Evolutionary conservation across 345 rosid genomes (phyloP).

Genomic region (Physaria fendleri): DNA sequence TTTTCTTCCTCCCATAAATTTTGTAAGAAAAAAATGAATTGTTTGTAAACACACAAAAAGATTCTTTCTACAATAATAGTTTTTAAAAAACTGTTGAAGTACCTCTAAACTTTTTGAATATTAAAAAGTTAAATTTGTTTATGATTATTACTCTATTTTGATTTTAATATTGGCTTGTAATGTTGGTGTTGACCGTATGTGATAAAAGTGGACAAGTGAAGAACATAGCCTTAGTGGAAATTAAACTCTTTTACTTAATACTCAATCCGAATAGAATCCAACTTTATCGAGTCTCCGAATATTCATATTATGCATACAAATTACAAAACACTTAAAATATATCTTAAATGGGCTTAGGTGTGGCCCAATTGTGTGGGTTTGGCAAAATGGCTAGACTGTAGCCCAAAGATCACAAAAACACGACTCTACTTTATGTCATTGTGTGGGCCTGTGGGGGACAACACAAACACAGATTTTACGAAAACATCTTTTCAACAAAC

Average conservation of each 20-base stretch:
- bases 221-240: neutral
- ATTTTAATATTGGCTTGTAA: neutral
- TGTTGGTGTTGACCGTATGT: slow-evolving; percentile 19
- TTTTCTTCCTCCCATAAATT: neutral
- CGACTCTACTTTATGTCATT: too few relatives aligned
- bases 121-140: neutral
- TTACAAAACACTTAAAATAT: too few relatives aligned
- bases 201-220: neutral
- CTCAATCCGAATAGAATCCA: too few relatives aligned
- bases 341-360: too few relatives aligned
- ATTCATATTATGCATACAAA: too few relatives aligned
- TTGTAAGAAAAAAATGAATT: neutral
- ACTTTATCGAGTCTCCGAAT: too few relatives aligned
- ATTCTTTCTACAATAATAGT: neutral
- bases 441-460: too few relatives aligned
- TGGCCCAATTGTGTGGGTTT: too few relatives aligned
- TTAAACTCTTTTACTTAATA: too few relatives aligned
- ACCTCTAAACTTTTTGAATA: neutral
- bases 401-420: too few relatives aligned
- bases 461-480: neutral
- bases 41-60: neutral
- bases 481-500: neutral
- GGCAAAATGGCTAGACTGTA: too few relatives aligned
- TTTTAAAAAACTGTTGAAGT: neutral
- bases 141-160: neutral